Base-by-base conservation (phyloP, 306 rosid species). In the Styphnolobium japonicum region DNA sequence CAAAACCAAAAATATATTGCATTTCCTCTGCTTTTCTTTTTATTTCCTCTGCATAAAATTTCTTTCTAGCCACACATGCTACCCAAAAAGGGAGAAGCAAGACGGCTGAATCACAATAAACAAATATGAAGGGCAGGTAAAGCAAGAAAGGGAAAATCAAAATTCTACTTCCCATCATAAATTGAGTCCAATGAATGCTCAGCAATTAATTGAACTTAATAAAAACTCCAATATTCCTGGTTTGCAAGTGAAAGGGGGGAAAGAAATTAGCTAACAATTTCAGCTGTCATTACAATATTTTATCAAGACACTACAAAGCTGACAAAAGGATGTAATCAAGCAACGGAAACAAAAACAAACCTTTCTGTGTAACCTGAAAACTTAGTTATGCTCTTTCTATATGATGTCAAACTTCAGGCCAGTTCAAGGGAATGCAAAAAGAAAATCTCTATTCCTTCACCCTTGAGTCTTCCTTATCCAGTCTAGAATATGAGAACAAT, bases 401-500 rank as follows among this genome's bases (percentile, higher is more conserved):
- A 46, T 66, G 51, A 78, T 40, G 69, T 74, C 70, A 25, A 57
- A 69, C 53, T n/a, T 29, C 39, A 51, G 29, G 43, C 75, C 46
- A 46, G 21, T 52, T 65, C 77, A 81, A 80, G 78, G 65, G 61
- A 75, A 22, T 53, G 82, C 45, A 70, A 39, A 15, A 77, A 16
- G 25, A 62, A 75, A 77, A 33, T 7, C 67, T 57, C 42, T 48
- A 36, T 23, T 37, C 43, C 71, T 76, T 77, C 83, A 72, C 61
- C 16, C 21, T 0, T 75, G 95, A 27, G 90, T 91, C 83, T 76
- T 81, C 62, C 72, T 72, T 85, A 91, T 89, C 98, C 97, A 92
- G 61, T 92, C 90, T 76, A 92, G 85, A 86, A 95, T 82, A 66
- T 56, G 84, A 21, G 73, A 84, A 77, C 94, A 95, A 91, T 91